Percentiles rank a stretch among this genome's conserved stretches.
These are phyloP conservation scores for Vaccinium vitisidaea DNA, from an alignment of 148 eudicot species.

Conservation along the genomic window DNA sequence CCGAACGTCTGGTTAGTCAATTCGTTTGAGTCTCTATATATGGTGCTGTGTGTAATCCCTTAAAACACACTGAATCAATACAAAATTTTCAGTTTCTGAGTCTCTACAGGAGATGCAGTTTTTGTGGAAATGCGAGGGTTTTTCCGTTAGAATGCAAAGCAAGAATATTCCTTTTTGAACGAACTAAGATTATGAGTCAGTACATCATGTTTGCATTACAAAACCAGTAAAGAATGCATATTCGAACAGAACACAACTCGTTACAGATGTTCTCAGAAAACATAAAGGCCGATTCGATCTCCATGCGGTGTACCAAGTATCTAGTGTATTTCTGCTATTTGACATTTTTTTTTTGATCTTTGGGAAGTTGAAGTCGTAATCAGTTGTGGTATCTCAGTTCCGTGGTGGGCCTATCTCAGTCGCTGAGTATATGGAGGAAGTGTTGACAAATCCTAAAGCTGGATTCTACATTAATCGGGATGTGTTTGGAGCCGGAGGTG, in stretches of 20 bases:
- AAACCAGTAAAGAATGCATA: neutral
- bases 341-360: neutral
- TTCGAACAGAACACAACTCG: neutral
- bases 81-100: neutral
- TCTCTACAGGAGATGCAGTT: neutral
- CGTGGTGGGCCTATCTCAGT: slow-evolving; percentile 96
- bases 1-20: neutral
- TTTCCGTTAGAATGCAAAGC: neutral
- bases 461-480: slow-evolving; percentile 97
- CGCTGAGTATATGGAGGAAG: slow-evolving; percentile 99
- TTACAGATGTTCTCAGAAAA: neutral
- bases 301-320: neutral
- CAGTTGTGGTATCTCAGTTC: slow-evolving; percentile 42
- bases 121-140: slow-evolving; percentile 16
- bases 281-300: neutral
- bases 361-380: slow-evolving; percentile 3
- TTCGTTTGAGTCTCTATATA: neutral
- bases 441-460: slow-evolving; percentile 84
- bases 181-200: neutral
- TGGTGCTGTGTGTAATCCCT: neutral
- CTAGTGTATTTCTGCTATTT: neutral
- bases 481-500: slow-evolving; percentile 96
- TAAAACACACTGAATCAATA: neutral
- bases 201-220: neutral
- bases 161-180: neutral